Evolutionary conservation across 2,329 filamentous ascomycete species (phyloP).

Genomic region (Penicillium corylophilum): DNA sequence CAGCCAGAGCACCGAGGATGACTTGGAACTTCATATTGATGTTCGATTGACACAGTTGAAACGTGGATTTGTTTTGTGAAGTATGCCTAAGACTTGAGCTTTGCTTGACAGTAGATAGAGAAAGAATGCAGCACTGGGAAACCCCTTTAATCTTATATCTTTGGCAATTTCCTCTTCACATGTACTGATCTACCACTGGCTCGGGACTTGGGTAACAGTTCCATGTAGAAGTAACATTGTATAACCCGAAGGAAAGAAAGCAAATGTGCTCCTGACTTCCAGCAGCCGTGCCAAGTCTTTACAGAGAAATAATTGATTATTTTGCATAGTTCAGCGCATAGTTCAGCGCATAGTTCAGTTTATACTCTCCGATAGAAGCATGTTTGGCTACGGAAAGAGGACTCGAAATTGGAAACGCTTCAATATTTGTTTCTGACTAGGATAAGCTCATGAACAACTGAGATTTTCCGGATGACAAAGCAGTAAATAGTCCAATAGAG

Average conservation of each 20-base stretch:
- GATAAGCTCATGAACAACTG: not conserved
- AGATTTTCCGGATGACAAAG: not conserved
- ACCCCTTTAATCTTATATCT: not conserved
- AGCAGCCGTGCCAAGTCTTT: not conserved
- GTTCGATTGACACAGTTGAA: not conserved
- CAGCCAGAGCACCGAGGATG: conserved; percentile 7
- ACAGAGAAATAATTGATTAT: not conserved
- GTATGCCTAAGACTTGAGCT: not conserved
- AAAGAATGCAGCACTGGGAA: not conserved
- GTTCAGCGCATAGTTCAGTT: not conserved
- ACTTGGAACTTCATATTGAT: conserved; percentile 12
- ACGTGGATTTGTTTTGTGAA: not conserved
- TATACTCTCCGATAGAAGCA: not conserved
- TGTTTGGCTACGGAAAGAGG: not conserved
- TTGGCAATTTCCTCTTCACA: not conserved
- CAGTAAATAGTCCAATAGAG: not conserved
- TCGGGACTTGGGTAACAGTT: not conserved
- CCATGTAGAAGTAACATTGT: not conserved
- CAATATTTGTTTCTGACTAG: not conserved
- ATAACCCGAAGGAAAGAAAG: not conserved
- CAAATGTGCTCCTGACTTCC: not conserved
- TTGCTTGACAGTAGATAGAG: not conserved
- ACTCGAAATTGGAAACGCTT: not conserved
- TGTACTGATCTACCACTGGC: not conserved
- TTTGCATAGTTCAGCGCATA: not conserved